Evolutionary conservation across 1,284 basidiomycete species (phyloP), one percentile per base, ranked within the genome.

Genomic region (Boletus smithii): DNA sequence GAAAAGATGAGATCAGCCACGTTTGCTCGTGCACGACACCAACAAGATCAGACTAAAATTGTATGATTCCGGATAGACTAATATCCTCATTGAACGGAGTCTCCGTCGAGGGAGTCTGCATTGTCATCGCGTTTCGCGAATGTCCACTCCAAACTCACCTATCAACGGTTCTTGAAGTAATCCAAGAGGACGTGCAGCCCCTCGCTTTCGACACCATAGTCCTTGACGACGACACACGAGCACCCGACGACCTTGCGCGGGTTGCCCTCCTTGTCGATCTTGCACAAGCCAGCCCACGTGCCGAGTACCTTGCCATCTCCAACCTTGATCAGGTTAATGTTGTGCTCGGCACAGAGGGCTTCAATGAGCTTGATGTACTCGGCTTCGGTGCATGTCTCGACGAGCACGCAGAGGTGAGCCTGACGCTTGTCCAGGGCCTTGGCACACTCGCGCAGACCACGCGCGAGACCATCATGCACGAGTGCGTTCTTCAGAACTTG

Each of bases 341-440:
- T 94, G 85, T 97, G 92, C 80, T 97, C 95, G 60, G 92, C 91
- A 73, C 95, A 98, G 68, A 98, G 91, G 46, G 95, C 95, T 78
- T 98, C 95, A 62, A 98, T 97, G 77, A 99, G 91, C 81, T 98
- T 98, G 82, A 97, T 90, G 84, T 99, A 98, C 77, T 97, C 95
- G 63, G 94, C 91, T 79, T 98, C 95, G 53, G 90, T 95, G 81
- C 94, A 97, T 53, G 93, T 94, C 85, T 99, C 95, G 70, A 97
- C 94, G 67, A 99, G 88, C 56, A 99, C 95, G 76, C 95, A 98
- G 51, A 99, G 83, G 75, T 98, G 95, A 50, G 95, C 95, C 81
- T 97, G 91, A 65, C 94, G 89, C 78, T 95, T 95, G 84, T 99
- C 95, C 58, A 99, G 82, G 53, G 95, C 93, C 81, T 99, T 99